phyloP scores from a whole-genome alignment of 192 early-diverging fungal genomes.

The Irineochytrium annulatum region DNA sequence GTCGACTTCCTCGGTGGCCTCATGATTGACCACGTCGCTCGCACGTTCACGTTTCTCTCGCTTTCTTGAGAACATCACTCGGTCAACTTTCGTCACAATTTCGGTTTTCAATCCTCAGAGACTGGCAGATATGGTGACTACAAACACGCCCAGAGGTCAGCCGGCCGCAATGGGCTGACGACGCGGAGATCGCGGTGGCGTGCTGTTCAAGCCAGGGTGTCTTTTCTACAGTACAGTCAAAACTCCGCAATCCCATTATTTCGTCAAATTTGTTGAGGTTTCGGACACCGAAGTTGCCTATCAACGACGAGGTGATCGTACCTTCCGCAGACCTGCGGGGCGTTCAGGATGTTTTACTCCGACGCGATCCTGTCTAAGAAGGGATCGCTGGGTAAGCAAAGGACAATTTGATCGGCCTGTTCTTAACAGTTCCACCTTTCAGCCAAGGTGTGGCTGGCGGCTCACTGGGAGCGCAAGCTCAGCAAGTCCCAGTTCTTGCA shows the following conservation, averaged over 20 bases:
- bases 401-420: too few species aligned
- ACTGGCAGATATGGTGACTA: not conserved
- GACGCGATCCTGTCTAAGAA: constrained; percentile 43
- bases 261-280: too few species aligned
- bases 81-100: too few species aligned
- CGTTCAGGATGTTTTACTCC: constrained; percentile 48
- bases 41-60: not conserved
- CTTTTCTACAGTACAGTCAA: too few species aligned
- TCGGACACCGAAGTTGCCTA: too few species aligned
- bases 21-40: not conserved
- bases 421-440: too few species aligned
- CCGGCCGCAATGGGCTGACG: not conserved
- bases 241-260: too few species aligned
- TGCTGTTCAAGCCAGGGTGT: not conserved
- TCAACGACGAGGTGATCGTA: too few species aligned
- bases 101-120: too few species aligned
- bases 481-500: constrained; percentile 91
- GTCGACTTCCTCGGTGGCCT: not conserved
- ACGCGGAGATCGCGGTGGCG: constrained; percentile 2
- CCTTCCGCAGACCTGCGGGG: too few species aligned
- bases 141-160: not conserved
- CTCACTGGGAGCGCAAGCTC: constrained; percentile 96
- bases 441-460: constrained; percentile 97
- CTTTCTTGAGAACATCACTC: not conserved
- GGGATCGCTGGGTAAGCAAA: constrained; percentile 85